Evolutionary conservation across 108 stramenopile species (phyloP), one percentile per base, ranked within the genome.

Genomic region (Fistulifera pelliculosa): DNA sequence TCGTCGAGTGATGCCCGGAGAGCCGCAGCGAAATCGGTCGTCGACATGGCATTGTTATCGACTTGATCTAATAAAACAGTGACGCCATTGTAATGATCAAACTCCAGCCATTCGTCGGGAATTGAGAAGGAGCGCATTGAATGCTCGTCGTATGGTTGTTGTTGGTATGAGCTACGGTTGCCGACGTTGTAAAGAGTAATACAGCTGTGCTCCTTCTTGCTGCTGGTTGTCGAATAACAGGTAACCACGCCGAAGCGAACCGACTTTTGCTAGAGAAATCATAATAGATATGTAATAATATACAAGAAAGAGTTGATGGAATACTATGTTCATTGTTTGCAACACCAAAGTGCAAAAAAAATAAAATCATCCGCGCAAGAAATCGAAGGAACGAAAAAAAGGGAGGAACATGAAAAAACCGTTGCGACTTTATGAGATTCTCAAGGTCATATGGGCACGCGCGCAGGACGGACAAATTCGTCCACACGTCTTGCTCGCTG

Each of bases 61-160:
- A 35, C 26, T 54, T 17, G 14, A 31, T 52, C 47, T 19, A 79
- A 45, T 40, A 75, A 52, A 21, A 89, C 41, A 12, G 81, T 86
- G 2, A 90, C 78, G 5, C 88, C 88, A 55, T 75, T 65, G 51
- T 90, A 90, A 17, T 83, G 69, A 57, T 88, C 86, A 52, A 76
- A 74, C 4, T 48, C 12, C 8, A 88, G 22, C 0, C 71, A 48
- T 23, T 49, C 47, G 56, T 81, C 78, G 14, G 80, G 72, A 68
- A 88, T 24, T 18, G 23, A 3, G 18, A n/a, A n/a, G 58, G 41
- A 18, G 21, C 38, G 38, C 44, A 45, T 17, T 11, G 44, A 45
- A 3, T 45, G 4, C 7, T 45, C 44, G 21, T 45, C 6, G 44
- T 35, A 35, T 35, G 40, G 14, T 14, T 41, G 40, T 14, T 41